Percentiles rank a stretch among this genome's conserved stretches.
phyloP scores from a whole-genome alignment of 2,329 filamentous ascomycete species.

The Monilinia fructicola region DNA sequence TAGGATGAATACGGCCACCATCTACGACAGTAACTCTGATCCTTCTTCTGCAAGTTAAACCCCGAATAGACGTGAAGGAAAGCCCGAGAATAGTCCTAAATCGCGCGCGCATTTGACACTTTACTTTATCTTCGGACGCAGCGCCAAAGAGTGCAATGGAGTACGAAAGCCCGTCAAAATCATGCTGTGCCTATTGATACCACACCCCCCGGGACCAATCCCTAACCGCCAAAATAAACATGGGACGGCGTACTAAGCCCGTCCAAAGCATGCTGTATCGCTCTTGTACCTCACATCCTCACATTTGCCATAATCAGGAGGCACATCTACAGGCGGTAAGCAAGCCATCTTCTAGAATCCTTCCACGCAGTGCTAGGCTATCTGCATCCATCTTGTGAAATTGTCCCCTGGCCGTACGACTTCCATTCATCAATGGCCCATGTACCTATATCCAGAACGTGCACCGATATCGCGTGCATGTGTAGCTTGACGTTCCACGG shows the following conservation, averaged over 20 bases:
- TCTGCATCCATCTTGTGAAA: constrained; percentile 16
- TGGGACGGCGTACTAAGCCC: constrained; percentile 14
- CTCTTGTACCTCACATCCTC: not conserved
- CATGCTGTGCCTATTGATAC: constrained; percentile 8
- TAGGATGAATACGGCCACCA: not conserved
- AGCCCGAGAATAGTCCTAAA: not conserved
- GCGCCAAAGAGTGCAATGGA: not conserved
- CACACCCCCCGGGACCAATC: not conserved
- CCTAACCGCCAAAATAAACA: not conserved
- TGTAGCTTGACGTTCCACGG: not conserved
- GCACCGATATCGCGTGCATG: constrained; percentile 13
- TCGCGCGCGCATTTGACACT: not conserved
- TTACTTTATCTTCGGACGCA: not conserved
- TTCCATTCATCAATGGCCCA: not conserved
- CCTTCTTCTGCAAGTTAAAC: not conserved
- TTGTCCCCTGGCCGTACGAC: not conserved
- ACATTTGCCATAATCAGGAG: not conserved
- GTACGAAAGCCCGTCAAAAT: constrained; percentile 11
- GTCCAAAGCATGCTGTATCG: constrained; percentile 8
- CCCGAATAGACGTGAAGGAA: not conserved
- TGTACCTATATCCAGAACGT: not conserved
- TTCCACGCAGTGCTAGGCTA: constrained; percentile 12
- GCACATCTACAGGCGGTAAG: not conserved
- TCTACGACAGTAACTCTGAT: not conserved
- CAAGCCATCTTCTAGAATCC: constrained; percentile 17